Percentiles rank a stretch among this genome's conserved stretches.
Conservation (phyloP, 345 rosid species). For the Corchorus capsularis region DNA sequence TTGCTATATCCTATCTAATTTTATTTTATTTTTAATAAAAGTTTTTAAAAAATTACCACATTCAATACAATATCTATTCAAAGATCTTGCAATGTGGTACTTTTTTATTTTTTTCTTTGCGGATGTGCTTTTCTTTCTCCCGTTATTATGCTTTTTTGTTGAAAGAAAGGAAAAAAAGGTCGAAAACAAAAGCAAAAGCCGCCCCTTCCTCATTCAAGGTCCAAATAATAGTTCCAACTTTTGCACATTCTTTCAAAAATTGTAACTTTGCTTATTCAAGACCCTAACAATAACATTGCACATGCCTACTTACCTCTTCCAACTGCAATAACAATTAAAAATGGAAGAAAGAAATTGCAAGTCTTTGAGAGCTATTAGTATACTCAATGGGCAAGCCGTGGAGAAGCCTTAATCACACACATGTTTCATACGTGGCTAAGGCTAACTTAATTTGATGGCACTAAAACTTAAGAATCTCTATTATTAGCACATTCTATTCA, state of each 20-base stretch:
- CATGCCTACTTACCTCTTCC: neutral
- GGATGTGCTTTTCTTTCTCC: too few species aligned
- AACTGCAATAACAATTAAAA: neutral
- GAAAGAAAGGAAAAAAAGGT: too few species aligned
- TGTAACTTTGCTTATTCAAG: neutral
- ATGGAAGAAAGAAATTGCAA: neutral
- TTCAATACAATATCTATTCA: too few species aligned
- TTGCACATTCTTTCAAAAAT: neutral
- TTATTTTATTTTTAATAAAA: too few species aligned
- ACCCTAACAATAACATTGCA: neutral
- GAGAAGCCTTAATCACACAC: neutral
- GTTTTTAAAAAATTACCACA: too few species aligned
- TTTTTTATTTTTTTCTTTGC: too few species aligned
- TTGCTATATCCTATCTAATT: too few species aligned
- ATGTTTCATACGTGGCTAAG: neutral
- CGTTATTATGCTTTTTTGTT: too few species aligned
- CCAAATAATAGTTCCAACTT: neutral
- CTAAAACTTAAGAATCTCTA: neutral
- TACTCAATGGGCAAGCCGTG: neutral
- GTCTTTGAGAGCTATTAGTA: too few species aligned
- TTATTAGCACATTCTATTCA: neutral
- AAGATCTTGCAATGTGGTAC: too few species aligned
- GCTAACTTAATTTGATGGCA: neutral
- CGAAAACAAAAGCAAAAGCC: conserved; percentile 9
- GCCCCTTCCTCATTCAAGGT: neutral